Evolutionary conservation across 805 yeast species (phyloP), one percentile per base, ranked within the genome.

Genomic region (Monosporozyma yasuniensis): DNA sequence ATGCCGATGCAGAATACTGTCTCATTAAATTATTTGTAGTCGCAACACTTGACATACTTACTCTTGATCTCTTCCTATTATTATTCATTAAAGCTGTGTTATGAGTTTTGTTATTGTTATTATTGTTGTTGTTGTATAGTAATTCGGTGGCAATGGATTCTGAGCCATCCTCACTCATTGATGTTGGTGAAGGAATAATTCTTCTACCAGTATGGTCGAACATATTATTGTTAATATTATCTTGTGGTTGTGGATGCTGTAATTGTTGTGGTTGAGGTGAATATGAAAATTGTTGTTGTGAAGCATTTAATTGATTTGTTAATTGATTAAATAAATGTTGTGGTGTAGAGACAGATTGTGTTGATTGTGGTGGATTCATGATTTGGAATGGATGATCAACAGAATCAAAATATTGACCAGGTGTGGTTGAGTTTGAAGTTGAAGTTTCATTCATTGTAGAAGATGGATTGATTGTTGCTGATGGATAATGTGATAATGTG

Each of bases 131-230:
- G 18, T 19, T 18, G 16, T 42, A 16, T 18, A 42, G 10, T 28
- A 42, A 47, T 21, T 49, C 53, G 42, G 49, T 50, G 2, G 46
- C 35, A 5, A 52, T 73, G 7, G 78, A 72, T 49, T 79, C 83
- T 0, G 82, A 75, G 4, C 76, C 73, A 18, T 79, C 80, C 49
- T 80, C 84, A 55, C 80, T 83, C 54, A 80, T 69, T 2, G 84
- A 79, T 39, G 80, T 75, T 32, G 85, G 84, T 0, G 84, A 79
- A n/a, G 78, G 69, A 41, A 81, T 71, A 30, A 61, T 61, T 23
- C 52, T 57, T 19, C 51, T 53, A 10, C 16, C 37, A 3, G 21
- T 12, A 10, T 19, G 25, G 10, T 28, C 23, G 2, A 42, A 14
- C 3, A 42, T 23, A 22, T 14, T 18, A 42, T 42, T 42, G n/a